Evolutionary conservation across 495 filamentous ascomycete genomes (phyloP), one percentile per base, ranked within the genome.

Genomic region (Tetracladium marchalianum): DNA sequence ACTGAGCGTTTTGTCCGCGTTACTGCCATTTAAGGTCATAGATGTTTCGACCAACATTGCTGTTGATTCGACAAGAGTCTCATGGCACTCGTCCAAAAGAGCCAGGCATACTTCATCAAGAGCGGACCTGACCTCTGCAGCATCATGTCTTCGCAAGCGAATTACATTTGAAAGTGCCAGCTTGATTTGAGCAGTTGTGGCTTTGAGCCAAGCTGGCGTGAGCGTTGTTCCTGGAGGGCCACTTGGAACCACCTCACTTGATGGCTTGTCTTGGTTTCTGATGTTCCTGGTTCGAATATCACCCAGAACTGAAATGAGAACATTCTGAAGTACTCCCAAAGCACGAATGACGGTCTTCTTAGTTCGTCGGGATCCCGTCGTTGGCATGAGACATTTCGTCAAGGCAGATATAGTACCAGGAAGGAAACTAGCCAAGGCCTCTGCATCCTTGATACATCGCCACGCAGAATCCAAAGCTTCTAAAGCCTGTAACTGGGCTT

Each of bases 341-440:
- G 76, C 80, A 17, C 55, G 60, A 4, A 78, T 65, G 7, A 96
- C 65, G 1, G 90, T 69, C 50, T 67, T 77, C 49, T 73, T 81
- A 41, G 81, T 77, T 13, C 77, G 71, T 46, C 81, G 82, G 46
- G 68, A 66, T 44, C 78, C 75, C 6, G 75, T 77, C 1, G 76
- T 80, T 0, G 82, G 78, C 22, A 80, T 81, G 31, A 97, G 63
- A 12, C 84, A 67, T 61, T 81, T 89, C 10, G 81, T 82, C 39
- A 99, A 59, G 5, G 80, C 74, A 7, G 90, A 95, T 1, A 95
- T 80, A 3, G 88, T 87, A 7, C 93, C 86, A 7, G 92, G 92
- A 54, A 96, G 76, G 52, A 97, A 89, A 40, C 75, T 86, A 3
- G 84, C 83, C 39, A 94, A 70, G 4, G 85, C 76, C 9, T 85